Evolutionary conservation across 441 rosid species (phyloP).

Genomic region (Populus hybrid): DNA sequence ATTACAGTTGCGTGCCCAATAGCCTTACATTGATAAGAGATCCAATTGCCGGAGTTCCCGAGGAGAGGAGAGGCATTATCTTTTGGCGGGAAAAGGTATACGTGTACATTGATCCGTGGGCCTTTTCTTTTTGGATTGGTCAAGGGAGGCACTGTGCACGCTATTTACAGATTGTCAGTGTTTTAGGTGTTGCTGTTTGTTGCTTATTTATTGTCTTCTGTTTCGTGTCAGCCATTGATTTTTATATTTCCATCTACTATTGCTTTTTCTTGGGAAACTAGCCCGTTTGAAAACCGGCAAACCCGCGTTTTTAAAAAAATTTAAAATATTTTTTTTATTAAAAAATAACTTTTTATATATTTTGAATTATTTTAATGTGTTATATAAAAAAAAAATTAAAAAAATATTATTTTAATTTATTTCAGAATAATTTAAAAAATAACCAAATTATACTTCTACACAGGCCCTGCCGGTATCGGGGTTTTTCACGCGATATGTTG

Average conservation of each 20-base stretch:
- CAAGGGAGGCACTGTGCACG: neutral
- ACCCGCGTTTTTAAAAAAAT: too few relatives aligned
- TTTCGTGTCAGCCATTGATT: neutral
- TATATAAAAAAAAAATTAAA: too few relatives aligned
- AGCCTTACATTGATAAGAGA: neutral
- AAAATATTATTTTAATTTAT: too few relatives aligned
- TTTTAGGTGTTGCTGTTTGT: neutral
- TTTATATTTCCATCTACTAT: too few relatives aligned
- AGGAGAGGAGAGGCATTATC: neutral
- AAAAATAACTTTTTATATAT: too few relatives aligned
- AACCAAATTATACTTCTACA: too few relatives aligned
- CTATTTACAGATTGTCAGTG: neutral
- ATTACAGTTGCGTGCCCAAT: neutral
- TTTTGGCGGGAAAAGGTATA: neutral
- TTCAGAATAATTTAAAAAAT: too few relatives aligned
- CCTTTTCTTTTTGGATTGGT: neutral
- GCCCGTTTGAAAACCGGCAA: too few relatives aligned
- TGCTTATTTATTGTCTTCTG: neutral
- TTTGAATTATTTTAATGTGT: too few relatives aligned
- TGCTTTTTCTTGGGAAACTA: neutral
- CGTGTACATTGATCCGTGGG: neutral
- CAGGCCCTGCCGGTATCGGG: too few relatives aligned
- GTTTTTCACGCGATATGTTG: too few relatives aligned
- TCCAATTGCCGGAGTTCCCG: neutral
- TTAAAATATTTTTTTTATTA: too few relatives aligned